Evolutionary conservation across 768 basidiomycete species (phyloP).

Genomic region (Gautieria morchelliformis): DNA sequence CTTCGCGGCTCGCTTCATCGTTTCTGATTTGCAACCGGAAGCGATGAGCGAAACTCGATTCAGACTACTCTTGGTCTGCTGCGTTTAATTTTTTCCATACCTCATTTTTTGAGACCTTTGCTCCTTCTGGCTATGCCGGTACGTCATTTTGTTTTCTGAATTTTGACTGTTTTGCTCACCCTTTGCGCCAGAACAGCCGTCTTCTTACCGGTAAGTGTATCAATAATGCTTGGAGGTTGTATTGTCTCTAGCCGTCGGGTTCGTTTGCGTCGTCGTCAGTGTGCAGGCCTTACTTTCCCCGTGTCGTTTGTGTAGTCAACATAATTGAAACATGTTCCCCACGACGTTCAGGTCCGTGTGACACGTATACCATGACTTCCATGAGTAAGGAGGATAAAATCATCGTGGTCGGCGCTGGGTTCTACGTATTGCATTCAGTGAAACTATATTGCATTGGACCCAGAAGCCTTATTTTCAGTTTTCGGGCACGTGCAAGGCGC

Average conservation of each 20-base stretch:
- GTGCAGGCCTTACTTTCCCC: too few relatives aligned
- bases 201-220: too few relatives aligned
- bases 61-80: slow-evolving; percentile 63
- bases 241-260: too few relatives aligned
- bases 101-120: not conserved
- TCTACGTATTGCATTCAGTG: not conserved
- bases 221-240: too few relatives aligned
- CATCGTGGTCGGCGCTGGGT: not conserved
- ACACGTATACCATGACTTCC: not conserved
- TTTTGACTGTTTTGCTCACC: not conserved
- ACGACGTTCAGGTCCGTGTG: not conserved
- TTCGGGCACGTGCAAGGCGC: too few relatives aligned
- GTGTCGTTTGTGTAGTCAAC: too few relatives aligned
- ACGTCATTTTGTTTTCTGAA: not conserved
- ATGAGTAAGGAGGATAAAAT: not conserved
- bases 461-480: too few relatives aligned
- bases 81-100: slow-evolving; percentile 24
- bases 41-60: slow-evolving; percentile 45
- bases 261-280: too few relatives aligned
- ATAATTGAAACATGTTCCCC: not conserved
- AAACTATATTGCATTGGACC: too few relatives aligned
- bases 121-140: not conserved
- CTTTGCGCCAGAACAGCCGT: not conserved
- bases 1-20: slow-evolving; percentile 46
- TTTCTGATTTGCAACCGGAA: slow-evolving; percentile 7